Percentiles rank a stretch among this genome's conserved stretches.
Conservation (phyloP, 2,329 filamentous ascomycete species). For the Lachnellula subtilissima region DNA sequence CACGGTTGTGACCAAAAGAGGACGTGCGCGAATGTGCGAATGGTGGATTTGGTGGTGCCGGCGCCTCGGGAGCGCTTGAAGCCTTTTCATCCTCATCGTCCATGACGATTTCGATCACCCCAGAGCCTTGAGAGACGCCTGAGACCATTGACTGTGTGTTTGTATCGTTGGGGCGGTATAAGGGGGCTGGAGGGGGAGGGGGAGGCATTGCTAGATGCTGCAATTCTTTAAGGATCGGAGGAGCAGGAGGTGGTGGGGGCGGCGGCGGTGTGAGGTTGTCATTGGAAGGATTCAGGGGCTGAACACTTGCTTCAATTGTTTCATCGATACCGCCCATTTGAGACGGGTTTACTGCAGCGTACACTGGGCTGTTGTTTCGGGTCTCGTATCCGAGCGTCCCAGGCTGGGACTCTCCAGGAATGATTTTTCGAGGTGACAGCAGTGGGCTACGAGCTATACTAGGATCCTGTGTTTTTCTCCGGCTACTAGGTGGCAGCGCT, state of each 20-base stretch:
- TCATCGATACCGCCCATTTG: constrained; percentile 46
- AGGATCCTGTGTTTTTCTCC: constrained; percentile 24
- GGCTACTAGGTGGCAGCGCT: constrained; percentile 32
- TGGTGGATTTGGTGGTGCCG: constrained; percentile 36
- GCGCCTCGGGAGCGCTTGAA: constrained; percentile 12
- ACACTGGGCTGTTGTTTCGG: constrained; percentile 25
- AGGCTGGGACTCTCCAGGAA: constrained; percentile 27
- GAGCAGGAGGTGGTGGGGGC: constrained; percentile 46
- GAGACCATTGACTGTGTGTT: constrained; percentile 33
- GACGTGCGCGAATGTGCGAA: constrained; percentile 26
- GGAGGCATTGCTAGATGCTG: constrained; percentile 48
- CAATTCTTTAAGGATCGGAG: constrained; percentile 47
- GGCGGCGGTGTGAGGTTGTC: constrained; percentile 47
- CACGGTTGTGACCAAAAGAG: constrained; percentile 46
- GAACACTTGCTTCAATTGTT: constrained; percentile 34
- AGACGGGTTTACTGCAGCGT: constrained; percentile 16
- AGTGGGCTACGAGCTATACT: constrained; percentile 15
- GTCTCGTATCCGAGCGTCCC: constrained; percentile 30
- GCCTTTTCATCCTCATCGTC: constrained; percentile 43
- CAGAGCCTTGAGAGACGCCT: constrained; percentile 43
- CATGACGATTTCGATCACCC: constrained; percentile 63
- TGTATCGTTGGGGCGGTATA: constrained; percentile 38
- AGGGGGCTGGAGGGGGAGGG: constrained; percentile 56
- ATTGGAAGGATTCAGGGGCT: constrained; percentile 40
- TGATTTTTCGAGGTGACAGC: constrained; percentile 28